Conservation (phyloP, 495 filamentous ascomycete genomes). For the Penicillium salamii region DNA sequence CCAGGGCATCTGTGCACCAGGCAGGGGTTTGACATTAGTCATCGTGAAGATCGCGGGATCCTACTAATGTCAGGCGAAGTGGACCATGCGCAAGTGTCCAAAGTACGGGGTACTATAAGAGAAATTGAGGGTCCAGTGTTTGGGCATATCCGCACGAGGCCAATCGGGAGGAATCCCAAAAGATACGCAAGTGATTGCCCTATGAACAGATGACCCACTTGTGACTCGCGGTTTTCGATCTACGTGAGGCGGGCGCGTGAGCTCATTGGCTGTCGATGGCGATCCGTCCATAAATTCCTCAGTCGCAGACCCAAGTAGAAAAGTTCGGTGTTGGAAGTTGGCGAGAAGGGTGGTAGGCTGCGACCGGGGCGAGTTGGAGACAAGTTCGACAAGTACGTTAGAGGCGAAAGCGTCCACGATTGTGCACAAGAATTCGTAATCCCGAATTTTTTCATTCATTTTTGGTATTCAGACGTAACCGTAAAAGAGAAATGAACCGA, state of each 20-base stretch:
- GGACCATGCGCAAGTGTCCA: too few species aligned
- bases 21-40: too few species aligned
- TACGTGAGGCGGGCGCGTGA: neutral
- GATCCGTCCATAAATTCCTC: neutral
- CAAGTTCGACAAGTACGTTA: neutral
- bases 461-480: slow-evolving; percentile 47
- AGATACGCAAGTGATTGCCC: neutral
- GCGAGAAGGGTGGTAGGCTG: neutral
- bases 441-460: slow-evolving; percentile 41
- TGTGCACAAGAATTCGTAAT: slow-evolving; percentile 30
- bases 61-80: too few species aligned
- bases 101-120: too few species aligned
- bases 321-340: neutral
- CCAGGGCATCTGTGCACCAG: too few species aligned
- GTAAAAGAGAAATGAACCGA: slow-evolving; percentile 40
- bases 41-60: too few species aligned
- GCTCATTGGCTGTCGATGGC: neutral
- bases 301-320: neutral
- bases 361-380: slow-evolving; percentile 1
- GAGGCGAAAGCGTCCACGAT: neutral
- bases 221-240: neutral
- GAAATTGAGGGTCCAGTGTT: too few species aligned
- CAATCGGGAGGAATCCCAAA: too few species aligned
- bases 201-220: neutral
- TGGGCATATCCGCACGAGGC: too few species aligned